These are phyloP conservation scores for Mycosphaerella sp. DNA, from an alignment of 2,329 filamentous ascomycete species.

Conservation along the genomic window DNA sequence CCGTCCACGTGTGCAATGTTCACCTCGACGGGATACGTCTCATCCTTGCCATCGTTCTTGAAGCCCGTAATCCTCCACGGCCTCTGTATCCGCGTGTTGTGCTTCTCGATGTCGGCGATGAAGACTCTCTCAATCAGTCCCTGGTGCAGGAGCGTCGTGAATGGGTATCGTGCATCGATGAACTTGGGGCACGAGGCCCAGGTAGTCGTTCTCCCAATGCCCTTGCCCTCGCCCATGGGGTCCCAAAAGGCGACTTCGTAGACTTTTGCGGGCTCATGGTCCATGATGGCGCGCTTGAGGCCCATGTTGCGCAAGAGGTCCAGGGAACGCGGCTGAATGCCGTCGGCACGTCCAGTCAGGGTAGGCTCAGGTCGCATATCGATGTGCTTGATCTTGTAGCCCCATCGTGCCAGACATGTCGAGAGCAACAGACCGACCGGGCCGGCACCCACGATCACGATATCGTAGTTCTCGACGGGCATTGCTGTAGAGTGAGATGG, in stretches of 20 bases:
- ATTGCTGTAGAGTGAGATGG: background rate
- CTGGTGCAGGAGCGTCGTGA: slow-evolving; percentile 57
- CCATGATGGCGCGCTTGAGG: slow-evolving; percentile 81
- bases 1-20: slow-evolving; percentile 71
- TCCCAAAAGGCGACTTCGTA: slow-evolving; percentile 66
- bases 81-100: slow-evolving; percentile 50
- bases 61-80: slow-evolving; percentile 59
- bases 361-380: slow-evolving; percentile 85
- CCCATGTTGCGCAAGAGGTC: slow-evolving; percentile 87
- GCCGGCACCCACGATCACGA: slow-evolving; percentile 81
- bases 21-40: slow-evolving; percentile 74
- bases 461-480: slow-evolving; percentile 51
- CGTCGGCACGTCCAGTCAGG: slow-evolving; percentile 77
- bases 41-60: slow-evolving; percentile 53
- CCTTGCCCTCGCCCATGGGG: slow-evolving; percentile 45
- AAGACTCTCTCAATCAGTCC: slow-evolving; percentile 58
- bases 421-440: slow-evolving; percentile 84
- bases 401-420: slow-evolving; percentile 83
- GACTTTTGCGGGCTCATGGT: slow-evolving; percentile 76
- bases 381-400: slow-evolving; percentile 91
- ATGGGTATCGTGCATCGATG: slow-evolving; percentile 59
- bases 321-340: slow-evolving; percentile 82
- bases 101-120: slow-evolving; percentile 55
- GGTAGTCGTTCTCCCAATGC: slow-evolving; percentile 55
- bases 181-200: slow-evolving; percentile 89